Conservation (phyloP, 805 yeast genomes). For the Suhomyces sp. region DNA sequence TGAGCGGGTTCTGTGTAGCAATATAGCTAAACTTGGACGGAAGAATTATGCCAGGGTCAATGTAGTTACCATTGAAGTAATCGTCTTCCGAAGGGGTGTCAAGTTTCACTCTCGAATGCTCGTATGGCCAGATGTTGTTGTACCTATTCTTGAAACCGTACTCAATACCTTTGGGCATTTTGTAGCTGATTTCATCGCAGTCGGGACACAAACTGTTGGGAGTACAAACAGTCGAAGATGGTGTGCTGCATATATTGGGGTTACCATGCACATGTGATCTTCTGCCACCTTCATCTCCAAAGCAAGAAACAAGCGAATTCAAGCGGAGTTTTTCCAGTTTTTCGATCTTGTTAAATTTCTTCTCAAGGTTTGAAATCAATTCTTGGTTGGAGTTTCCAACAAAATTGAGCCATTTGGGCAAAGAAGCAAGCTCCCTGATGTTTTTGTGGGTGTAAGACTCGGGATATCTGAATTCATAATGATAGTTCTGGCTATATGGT, state of each 20-base stretch:
- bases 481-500: constrained; percentile 1
- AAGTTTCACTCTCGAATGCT: constrained; percentile 44
- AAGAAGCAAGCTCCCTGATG: constrained; percentile 2
- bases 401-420: constrained; percentile 36
- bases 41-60: constrained; percentile 25
- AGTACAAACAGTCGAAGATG: constrained; percentile 26
- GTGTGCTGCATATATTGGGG: not conserved
- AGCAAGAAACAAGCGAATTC: constrained; percentile 10
- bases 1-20: constrained; percentile 46
- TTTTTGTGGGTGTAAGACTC: not conserved
- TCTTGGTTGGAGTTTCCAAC: constrained; percentile 17
- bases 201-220: constrained; percentile 42
- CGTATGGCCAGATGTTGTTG: constrained; percentile 49
- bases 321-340: constrained; percentile 37
- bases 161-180: constrained; percentile 44
- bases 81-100: constrained; percentile 29
- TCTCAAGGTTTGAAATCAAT: constrained; percentile 23
- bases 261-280: not conserved
- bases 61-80: constrained; percentile 46
- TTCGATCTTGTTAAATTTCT: constrained; percentile 39
- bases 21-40: constrained; percentile 28
- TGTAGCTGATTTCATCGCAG: constrained; percentile 39
- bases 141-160: constrained; percentile 33
- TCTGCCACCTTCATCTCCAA: not conserved
- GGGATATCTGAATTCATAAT: constrained; percentile 10